Percentiles rank a stretch among this genome's conserved stretches.
Conservation (phyloP, 2,329 filamentous ascomycete genomes). For the Fusarium sp. region DNA sequence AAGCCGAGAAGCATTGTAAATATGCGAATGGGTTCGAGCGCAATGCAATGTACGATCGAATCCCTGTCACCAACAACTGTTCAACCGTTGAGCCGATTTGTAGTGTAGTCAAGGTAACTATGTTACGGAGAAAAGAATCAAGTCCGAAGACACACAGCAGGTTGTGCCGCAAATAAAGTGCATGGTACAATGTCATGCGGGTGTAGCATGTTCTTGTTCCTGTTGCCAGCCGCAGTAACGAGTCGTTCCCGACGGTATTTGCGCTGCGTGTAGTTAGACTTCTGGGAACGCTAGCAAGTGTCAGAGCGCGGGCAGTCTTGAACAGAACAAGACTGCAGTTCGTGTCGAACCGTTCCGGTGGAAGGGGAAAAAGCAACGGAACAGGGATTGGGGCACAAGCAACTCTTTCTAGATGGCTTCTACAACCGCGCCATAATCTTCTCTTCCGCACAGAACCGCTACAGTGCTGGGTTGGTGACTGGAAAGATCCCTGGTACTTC, state of each 20-base stretch:
- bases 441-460: not conserved
- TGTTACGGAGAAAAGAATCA: slow-evolving; percentile 1
- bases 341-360: slow-evolving; percentile 16
- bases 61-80: not conserved
- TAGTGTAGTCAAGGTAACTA: not conserved
- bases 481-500: slow-evolving; percentile 20
- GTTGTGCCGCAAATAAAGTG: slow-evolving; percentile 19
- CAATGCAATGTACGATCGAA: not conserved
- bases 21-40: not conserved
- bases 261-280: not conserved
- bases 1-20: not conserved
- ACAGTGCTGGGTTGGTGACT: slow-evolving; percentile 22
- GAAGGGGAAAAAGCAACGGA: slow-evolving; percentile 36
- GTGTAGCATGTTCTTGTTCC: slow-evolving; percentile 18
- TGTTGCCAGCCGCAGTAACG: not conserved
- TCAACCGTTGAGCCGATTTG: slow-evolving; percentile 1
- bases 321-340: slow-evolving; percentile 18
- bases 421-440: not conserved
- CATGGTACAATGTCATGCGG: slow-evolving; percentile 1
- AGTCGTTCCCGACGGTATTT: not conserved
- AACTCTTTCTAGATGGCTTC: slow-evolving; percentile 45
- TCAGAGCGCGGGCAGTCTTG: slow-evolving; percentile 12
- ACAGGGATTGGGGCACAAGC: slow-evolving; percentile 19
- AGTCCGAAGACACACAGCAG: slow-evolving; percentile 17
- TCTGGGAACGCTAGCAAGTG: not conserved